Base-by-base conservation (phyloP, 495 filamentous ascomycete species). In the Hamigera avellanea region DNA sequence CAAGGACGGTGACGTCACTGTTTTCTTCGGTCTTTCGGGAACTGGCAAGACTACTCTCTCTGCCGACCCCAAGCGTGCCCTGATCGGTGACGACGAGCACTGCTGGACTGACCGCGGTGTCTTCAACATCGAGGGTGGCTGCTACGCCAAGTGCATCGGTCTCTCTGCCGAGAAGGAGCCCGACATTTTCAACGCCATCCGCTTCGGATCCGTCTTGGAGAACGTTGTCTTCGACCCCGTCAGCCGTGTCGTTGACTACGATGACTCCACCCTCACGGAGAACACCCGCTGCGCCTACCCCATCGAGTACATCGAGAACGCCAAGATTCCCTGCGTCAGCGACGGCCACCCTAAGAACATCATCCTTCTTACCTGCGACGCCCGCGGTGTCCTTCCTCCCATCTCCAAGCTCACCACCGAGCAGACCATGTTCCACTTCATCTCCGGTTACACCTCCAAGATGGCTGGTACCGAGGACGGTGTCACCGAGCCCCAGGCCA, bases 371-470 rank as follows among this genome's bases (percentile, higher is more conserved):
- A 96, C 93, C 41, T 98, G 91, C 61, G 91, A 98, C 61, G 91
- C 93, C 42, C 83, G 93, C 47, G 91, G 93, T 67, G 91, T 96
- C 7, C 80, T 98, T 19, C 91, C 91, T 28, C 93, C 93, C 27
- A 96, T 98, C 68, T 93, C 86, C 49, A 98, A 96, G 74, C 80
- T 98, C 54, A 81, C 81, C 70, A 75, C 80, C 48, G 83, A 86
- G 52, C 91, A 98, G 67, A 94, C 85, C 54, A 96, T 98, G 88
- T 98, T 95, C 77, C 91, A 98, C 76, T 98, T 98, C 75, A 98
- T 98, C 62, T 91, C 83, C 14, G 91, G 91, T 53, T 98, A 98
- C 73, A 98, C 91, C 38, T 96, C 93, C 52, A 98, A 98, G 80
- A 96, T 98, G 93, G 93, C 89, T 43, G 91, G 91, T 53, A 98